Evolutionary conservation across 257 asterid species (phyloP).

Genomic region (Linaria vulgaris): DNA sequence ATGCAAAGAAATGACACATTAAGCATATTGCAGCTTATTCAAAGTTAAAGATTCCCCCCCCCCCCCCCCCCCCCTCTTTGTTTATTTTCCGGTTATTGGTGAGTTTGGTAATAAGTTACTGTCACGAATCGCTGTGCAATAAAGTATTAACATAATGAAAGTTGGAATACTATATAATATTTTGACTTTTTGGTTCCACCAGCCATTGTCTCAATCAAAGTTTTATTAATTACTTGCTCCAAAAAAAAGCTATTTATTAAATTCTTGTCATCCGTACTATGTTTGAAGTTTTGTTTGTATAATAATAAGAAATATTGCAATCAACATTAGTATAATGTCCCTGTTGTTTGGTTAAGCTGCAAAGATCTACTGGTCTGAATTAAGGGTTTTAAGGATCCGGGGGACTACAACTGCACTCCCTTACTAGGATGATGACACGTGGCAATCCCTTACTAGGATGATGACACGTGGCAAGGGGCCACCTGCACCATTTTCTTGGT

Average conservation of each 20-base stretch:
- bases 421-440: no score
- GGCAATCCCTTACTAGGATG: no score
- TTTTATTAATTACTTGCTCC: constrained; percentile 28
- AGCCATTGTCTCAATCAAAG: constrained; percentile 32
- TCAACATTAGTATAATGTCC: constrained; percentile 1
- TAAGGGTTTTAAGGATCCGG: no score
- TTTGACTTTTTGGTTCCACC: constrained; percentile 36
- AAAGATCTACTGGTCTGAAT: constrained; percentile 19
- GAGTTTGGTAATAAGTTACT: constrained; percentile 59
- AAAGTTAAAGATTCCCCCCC: no score
- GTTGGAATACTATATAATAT: constrained; percentile 27
- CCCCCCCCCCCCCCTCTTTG: no score
- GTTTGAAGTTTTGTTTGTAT: constrained; percentile 16
- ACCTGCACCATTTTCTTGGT: no score
- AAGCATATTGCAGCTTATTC: no score
- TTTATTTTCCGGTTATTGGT: constrained; percentile 21
- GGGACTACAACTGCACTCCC: no score
- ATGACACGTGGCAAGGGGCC: no score
- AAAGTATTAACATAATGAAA: neutral
- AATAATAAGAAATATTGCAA: constrained; percentile 7
- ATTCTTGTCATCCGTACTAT: constrained; percentile 17
- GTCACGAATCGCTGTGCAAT: constrained; percentile 36
- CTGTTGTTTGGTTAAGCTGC: constrained; percentile 28
- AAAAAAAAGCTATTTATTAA: no score
- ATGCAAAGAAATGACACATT: no score